A percentile compares a stretch with the other conserved stretches of the same genome.
Conservation (phyloP, 2,329 filamentous ascomycete genomes). For the Epicoccum nigrum region DNA sequence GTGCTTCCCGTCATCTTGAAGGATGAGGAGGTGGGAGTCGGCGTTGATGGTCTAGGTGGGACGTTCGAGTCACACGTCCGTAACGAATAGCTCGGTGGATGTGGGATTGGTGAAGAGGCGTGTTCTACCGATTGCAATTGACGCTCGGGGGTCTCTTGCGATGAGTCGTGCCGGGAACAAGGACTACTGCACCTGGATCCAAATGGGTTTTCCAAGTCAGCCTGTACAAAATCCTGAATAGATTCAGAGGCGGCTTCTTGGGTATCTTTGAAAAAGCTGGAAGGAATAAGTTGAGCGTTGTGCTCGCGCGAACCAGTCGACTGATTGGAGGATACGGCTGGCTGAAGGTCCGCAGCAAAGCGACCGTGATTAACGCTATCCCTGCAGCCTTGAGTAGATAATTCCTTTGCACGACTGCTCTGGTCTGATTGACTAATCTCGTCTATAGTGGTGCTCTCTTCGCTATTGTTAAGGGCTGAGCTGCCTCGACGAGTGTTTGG, state of each 20-base stretch:
- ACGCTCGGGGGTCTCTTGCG: slow-evolving; percentile 35
- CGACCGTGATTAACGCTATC: neutral
- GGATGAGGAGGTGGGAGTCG: slow-evolving; percentile 15
- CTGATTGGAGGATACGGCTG: slow-evolving; percentile 1
- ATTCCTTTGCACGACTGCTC: too few relatives aligned
- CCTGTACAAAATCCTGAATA: too few relatives aligned
- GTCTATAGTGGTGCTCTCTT: slow-evolving; percentile 16
- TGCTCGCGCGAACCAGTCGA: slow-evolving; percentile 24
- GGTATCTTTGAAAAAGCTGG: slow-evolving; percentile 21
- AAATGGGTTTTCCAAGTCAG: slow-evolving; percentile 12
- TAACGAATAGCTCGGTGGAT: slow-evolving; percentile 33
- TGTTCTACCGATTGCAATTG: slow-evolving; percentile 3
- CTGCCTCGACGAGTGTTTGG: neutral
- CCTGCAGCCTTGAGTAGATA: neutral
- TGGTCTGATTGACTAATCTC: slow-evolving; percentile 2
- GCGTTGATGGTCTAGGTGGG: slow-evolving; percentile 29
- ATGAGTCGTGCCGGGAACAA: slow-evolving; percentile 41
- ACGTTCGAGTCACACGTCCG: slow-evolving; percentile 23
- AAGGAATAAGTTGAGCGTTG: slow-evolving; percentile 33
- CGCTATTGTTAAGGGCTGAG: neutral
- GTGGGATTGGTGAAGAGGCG: slow-evolving; percentile 29
- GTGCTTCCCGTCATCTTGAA: slow-evolving; percentile 25
- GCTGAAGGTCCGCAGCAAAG: neutral
- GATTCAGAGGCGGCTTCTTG: slow-evolving; percentile 29
- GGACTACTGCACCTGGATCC: slow-evolving; percentile 7